These are phyloP conservation scores for Colletotrichum orchidophilum DNA, from an alignment of 2,329 filamentous ascomycete species.

Conservation along the genomic window DNA sequence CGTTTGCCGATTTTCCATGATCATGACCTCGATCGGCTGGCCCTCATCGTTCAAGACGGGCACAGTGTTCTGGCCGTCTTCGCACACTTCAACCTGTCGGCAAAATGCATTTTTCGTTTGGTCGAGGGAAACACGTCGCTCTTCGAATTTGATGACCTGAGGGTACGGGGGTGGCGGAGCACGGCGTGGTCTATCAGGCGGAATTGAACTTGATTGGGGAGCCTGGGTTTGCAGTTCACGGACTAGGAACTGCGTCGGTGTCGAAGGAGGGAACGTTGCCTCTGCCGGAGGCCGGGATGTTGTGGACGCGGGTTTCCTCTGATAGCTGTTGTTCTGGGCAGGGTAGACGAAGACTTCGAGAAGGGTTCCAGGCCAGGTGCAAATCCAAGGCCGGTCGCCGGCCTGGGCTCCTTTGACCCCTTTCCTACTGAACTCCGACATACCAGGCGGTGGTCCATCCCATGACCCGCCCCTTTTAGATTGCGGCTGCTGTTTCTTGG, in stretches of 20 bases:
- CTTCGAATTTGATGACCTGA: constrained; percentile 63
- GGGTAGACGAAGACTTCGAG: constrained; percentile 68
- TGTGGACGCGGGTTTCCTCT: constrained; percentile 15
- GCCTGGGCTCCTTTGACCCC: constrained; percentile 45
- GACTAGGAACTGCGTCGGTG: constrained; percentile 24
- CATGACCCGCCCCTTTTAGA: constrained; percentile 10
- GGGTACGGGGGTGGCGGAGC: constrained; percentile 53
- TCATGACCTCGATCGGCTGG: constrained; percentile 52
- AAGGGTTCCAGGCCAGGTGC: constrained; percentile 64
- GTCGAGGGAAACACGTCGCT: constrained; percentile 54
- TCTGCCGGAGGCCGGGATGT: constrained; percentile 6
- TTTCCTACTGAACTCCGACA: constrained; percentile 49
- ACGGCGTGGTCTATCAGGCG: constrained; percentile 5
- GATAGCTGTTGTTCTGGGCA: constrained; percentile 57
- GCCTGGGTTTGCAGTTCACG: constrained; percentile 9
- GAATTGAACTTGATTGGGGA: neutral
- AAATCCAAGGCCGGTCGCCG: constrained; percentile 67
- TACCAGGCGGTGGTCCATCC: neutral
- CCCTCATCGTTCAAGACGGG: constrained; percentile 49
- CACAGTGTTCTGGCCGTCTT: constrained; percentile 47
- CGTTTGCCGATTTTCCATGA: constrained; percentile 50
- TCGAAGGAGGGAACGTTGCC: constrained; percentile 30
- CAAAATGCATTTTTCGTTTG: constrained; percentile 52
- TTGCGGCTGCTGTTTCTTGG: constrained; percentile 40
- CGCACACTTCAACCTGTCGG: constrained; percentile 56